Percentiles rank a stretch among this genome's conserved stretches.
phyloP scores from a whole-genome alignment of 169 alveolate genomes.

The Cystoisospora suis region DNA sequence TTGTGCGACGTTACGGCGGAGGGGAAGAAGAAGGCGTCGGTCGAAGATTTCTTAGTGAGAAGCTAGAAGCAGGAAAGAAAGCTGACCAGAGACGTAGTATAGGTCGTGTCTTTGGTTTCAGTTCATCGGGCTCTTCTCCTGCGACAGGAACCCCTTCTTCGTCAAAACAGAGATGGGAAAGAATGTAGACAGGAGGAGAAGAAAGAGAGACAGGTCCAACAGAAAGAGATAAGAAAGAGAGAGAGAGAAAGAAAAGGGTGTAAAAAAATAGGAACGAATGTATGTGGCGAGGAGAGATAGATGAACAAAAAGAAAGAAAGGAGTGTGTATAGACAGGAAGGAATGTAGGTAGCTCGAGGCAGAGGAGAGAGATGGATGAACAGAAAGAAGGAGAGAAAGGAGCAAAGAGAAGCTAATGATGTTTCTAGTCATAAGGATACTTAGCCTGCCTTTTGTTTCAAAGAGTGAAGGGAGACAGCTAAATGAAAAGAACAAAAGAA shows the following conservation, averaged over 20 bases:
- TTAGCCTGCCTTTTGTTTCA: too few relatives aligned
- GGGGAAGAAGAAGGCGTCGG: conserved; percentile 65
- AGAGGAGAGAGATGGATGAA: neutral
- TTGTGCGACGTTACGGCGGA: conserved; percentile 55
- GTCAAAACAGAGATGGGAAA: conserved; percentile 1
- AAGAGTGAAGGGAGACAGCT: too few relatives aligned
- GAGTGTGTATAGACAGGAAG: neutral
- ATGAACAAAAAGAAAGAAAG: neutral
- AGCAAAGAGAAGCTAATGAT: too few relatives aligned
- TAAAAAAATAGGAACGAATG: neutral
- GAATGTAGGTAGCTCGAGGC: neutral
- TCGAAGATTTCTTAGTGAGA: conserved; percentile 50
- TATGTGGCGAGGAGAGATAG: neutral
- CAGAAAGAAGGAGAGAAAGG: neutral
- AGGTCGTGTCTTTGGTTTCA: conserved; percentile 57
- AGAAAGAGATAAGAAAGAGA: neutral
- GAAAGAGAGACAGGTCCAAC: neutral
- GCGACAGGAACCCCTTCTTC: conserved; percentile 1
- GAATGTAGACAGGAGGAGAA: neutral
- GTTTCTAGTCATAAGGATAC: too few relatives aligned
- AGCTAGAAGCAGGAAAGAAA: conserved; percentile 49
- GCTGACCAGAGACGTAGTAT: conserved; percentile 58
- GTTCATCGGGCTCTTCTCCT: conserved; percentile 10
- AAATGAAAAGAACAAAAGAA: neutral
- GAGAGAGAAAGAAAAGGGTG: neutral